phyloP scores from a whole-genome alignment of 805 yeast species.

The Wickerhamiella brachini region DNA sequence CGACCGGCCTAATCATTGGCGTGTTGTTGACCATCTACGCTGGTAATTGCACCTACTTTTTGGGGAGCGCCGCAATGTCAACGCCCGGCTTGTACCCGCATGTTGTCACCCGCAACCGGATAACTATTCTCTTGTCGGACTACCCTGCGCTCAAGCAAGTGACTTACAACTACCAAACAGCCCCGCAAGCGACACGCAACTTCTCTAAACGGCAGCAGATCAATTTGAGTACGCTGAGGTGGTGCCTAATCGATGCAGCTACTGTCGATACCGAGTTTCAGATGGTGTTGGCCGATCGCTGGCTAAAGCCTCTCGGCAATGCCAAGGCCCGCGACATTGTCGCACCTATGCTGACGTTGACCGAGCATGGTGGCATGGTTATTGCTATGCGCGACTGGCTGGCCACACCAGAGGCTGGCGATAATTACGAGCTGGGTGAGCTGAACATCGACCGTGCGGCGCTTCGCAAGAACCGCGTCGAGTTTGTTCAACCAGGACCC shows the following conservation, averaged over 20 bases:
- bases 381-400: conserved; percentile 87
- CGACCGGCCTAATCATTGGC: conserved; percentile 79
- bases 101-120: conserved; percentile 53
- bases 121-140: conserved; percentile 68
- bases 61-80: conserved; percentile 59
- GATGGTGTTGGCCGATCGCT: conserved; percentile 75
- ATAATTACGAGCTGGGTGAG: conserved; percentile 52
- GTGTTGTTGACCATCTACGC: conserved; percentile 67
- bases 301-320: conserved; percentile 85
- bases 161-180: conserved; percentile 80
- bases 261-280: conserved; percentile 89
- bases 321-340: conserved; percentile 58
- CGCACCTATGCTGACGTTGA: conserved; percentile 75
- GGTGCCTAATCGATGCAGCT: conserved; percentile 81
- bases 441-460: conserved; percentile 62
- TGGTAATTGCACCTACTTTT: conserved; percentile 72
- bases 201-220: conserved; percentile 62
- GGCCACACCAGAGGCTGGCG: conserved; percentile 27
- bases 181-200: conserved; percentile 73
- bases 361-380: conserved; percentile 94
- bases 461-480: conserved; percentile 55
- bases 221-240: conserved; percentile 64
- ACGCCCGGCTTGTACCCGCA: conserved; percentile 81
- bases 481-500: conserved; percentile 34
- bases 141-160: conserved; percentile 81